Base-by-base conservation (phyloP, 2,329 filamentous ascomycete species). In the Colletotrichum tofieldiae region DNA sequence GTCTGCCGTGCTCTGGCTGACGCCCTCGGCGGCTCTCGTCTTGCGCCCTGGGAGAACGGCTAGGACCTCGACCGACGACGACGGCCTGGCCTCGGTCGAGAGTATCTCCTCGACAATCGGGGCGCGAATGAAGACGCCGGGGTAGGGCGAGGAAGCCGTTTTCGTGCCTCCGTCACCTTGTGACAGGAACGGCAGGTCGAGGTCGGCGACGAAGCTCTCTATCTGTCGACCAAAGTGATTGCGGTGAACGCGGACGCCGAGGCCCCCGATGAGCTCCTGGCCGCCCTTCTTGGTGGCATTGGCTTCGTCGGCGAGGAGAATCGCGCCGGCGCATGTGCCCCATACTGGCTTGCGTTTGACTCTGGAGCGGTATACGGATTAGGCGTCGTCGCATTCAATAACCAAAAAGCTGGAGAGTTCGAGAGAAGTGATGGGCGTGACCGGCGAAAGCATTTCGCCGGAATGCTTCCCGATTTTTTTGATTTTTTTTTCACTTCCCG, bases 201-300 rank as follows among this genome's bases (percentile, higher is more conserved):
- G 82, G 58, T 91, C 88, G 0, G 93, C 91, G 78, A 96, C 91
- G 81, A 98, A 98, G 79, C 93, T 97, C 83, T 98, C 94, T 18
- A 93, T 92, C 82, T 99, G 96, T 66, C 96, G 90, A 4, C 96
- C 96, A 79, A 98, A 99, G 81, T 98, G 94, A 79, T 98, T 99
- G 58, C 96, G 89, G 79, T 97, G 95, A 41, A 98, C 95, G 56
- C 94, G 88, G 45, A 99, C 95, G 78, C 95, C 92, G 47, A 99
- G 87, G 2, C 96, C 96, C 18, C 96, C 96, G 74, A 99, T 94
- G 65, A 98, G 88, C 72, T 98, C 94, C 82, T 98, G 96, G 0
- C 96, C 96, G 54, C 94, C 95, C 78, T 93, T 92, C 81, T 98
- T 98, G 47, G 94, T 95, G 74, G 92, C 90, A 81, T 96, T 97